Base-by-base conservation (phyloP, 768 basidiomycete species). In the Lactarius sanguifluus region DNA sequence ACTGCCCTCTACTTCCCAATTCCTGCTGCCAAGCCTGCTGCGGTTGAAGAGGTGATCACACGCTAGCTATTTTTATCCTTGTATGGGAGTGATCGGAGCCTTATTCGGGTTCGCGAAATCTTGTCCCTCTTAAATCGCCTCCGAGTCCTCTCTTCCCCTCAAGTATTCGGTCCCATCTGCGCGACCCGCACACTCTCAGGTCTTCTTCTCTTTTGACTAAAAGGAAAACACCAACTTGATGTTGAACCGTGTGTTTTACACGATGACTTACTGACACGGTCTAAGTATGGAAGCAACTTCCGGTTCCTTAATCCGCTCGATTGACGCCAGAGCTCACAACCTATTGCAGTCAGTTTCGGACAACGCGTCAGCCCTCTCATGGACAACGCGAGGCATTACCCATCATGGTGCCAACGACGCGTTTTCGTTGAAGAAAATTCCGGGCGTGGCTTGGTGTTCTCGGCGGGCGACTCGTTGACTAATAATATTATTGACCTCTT, bases 271-370 rank as follows among this genome's bases (percentile, higher is more conserved):
- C 36, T 36, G 36, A 58, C 23, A 12, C 23, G 57, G 36, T 58
- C 57, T 25, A 40, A 32, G 36, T 25, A 58, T 40, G 23, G 38
- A 40, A n/a, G 12, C 34, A 56, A 50, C 10, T 23, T 13, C 23
- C 36, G 20, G 38, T 23, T 38, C 23, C 32, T n/a, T 58, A 13
- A 6, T 25, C 57, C n/a, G 23, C 57, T 58, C 57, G 25, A 40
- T 40, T 58, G 57, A 58, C 36, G 57, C 25, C 36, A 58, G n/a
- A 16, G 57, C 57, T 58, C 57, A 40, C 38, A 36, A 12, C 50
- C 50, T 25, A 41, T 41, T 18, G 41, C 16, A 3, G 52, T 25
- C 23, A 25, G 15, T 54, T 23, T 54, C 52, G n/a, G 18, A 5
- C 5, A 13, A 25, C 50, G 23, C 13, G 50, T 52, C 12, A n/a